These are phyloP conservation scores for Cladosporium cucumerinum DNA, from an alignment of 2,329 filamentous ascomycete species.

Conservation along the genomic window DNA sequence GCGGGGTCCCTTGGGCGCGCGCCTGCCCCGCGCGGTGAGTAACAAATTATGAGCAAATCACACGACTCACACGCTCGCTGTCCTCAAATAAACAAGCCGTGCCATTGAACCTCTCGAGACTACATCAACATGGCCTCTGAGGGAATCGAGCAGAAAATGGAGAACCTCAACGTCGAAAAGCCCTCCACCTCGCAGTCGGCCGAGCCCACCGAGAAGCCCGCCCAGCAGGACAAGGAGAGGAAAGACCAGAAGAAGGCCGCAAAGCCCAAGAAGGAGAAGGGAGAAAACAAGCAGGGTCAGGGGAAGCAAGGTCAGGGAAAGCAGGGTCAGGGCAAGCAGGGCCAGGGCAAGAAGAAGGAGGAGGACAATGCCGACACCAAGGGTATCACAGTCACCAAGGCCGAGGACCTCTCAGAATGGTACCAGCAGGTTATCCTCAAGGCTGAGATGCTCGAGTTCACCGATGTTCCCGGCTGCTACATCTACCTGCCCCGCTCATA, in stretches of 20 bases:
- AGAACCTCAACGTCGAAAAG: constrained; percentile 25
- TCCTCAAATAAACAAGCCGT: not conserved
- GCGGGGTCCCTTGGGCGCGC: not conserved
- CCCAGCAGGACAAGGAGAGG: constrained; percentile 36
- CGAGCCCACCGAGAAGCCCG: constrained; percentile 29
- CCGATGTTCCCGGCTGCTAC: constrained; percentile 96
- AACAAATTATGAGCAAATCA: not conserved
- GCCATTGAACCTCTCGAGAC: constrained; percentile 8
- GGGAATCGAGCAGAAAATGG: constrained; percentile 29
- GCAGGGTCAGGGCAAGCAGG: constrained; percentile 24
- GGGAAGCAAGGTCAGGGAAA: constrained; percentile 17
- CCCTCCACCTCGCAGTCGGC: constrained; percentile 21
- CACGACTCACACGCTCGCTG: constrained; percentile 5
- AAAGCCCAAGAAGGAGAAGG: constrained; percentile 21
- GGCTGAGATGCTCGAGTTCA: constrained; percentile 97
- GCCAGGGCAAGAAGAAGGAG: constrained; percentile 39
- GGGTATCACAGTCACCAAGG: constrained; percentile 82
- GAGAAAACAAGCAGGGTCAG: constrained; percentile 17
- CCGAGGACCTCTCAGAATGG: constrained; percentile 87
- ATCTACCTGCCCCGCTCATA: constrained; percentile 74
- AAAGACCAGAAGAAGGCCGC: constrained; percentile 33
- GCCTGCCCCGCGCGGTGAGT: constrained; percentile 2
- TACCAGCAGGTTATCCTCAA: constrained; percentile 98
- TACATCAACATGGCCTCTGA: constrained; percentile 20
- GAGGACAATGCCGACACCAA: constrained; percentile 65